These are phyloP conservation scores for Lupinus albus DNA, from an alignment of 306 rosid genomes.

Conservation along the genomic window DNA sequence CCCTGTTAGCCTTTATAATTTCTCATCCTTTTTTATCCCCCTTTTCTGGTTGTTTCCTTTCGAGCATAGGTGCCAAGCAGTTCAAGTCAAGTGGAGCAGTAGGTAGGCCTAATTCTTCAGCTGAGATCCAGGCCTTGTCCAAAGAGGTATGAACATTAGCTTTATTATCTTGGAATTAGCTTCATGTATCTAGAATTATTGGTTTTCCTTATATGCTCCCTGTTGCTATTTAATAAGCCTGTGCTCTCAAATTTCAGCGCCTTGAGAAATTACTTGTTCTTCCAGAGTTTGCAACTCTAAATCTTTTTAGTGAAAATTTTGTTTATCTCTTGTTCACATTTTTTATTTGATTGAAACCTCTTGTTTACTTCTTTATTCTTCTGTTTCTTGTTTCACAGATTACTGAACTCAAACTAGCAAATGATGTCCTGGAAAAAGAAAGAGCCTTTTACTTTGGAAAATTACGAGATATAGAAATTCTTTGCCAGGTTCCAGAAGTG, in stretches of 20 bases:
- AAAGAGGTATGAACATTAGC: conserved; percentile 63
- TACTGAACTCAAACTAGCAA: conserved; percentile 78
- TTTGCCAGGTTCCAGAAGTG: conserved; percentile 76
- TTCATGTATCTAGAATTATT: background rate
- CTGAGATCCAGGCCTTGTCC: conserved; percentile 69
- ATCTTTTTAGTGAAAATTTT: conserved; percentile 5
- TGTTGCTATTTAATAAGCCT: background rate
- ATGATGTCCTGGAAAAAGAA: conserved; percentile 91
- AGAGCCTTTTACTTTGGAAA: conserved; percentile 94
- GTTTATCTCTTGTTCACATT: conserved; percentile 17
- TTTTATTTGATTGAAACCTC: background rate
- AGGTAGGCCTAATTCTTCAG: conserved; percentile 50
- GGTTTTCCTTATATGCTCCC: background rate
- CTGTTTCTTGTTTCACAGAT: conserved; percentile 56
- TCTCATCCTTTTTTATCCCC: conserved; percentile 7
- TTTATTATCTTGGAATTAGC: background rate
- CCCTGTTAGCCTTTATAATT: background rate
- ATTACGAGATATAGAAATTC: conserved; percentile 89
- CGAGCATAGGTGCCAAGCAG: conserved; percentile 59
- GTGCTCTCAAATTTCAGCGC: background rate
- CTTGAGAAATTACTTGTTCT: background rate
- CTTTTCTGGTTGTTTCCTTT: conserved; percentile 36
- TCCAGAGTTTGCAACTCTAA: conserved; percentile 15
- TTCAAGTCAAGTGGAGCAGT: conserved; percentile 54
- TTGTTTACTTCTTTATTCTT: conserved; percentile 13